Conservation (phyloP, 352 stramenopile genomes). For the Pythium phragmitis region DNA sequence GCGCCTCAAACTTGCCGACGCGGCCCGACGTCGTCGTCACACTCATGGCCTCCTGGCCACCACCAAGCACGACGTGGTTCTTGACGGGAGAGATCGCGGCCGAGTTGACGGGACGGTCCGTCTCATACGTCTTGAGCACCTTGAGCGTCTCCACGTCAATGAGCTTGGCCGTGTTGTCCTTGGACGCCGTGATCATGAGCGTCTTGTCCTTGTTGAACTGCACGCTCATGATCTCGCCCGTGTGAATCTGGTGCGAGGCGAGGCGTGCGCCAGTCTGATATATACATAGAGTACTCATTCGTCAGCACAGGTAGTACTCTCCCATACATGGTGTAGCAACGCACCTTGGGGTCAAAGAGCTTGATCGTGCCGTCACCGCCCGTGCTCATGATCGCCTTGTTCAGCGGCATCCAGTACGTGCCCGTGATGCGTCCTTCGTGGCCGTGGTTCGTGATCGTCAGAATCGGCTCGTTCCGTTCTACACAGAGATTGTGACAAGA, state of each 20-base stretch:
- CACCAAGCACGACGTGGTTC: conserved; percentile 95
- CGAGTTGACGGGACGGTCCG: conserved; percentile 98
- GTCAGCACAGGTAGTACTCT: background rate
- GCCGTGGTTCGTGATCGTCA: conserved; percentile 79
- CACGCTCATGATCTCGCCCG: conserved; percentile 96
- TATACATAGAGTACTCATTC: background rate
- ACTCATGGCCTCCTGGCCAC: conserved; percentile 98
- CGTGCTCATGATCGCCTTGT: conserved; percentile 87
- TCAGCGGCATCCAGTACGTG: conserved; percentile 84
- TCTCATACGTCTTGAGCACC: conserved; percentile 98
- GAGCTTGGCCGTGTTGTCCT: conserved; percentile 97
- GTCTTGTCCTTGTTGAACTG: conserved; percentile 96
- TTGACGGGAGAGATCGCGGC: conserved; percentile 97
- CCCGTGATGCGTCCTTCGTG: conserved; percentile 80
- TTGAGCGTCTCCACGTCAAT: conserved; percentile 95
- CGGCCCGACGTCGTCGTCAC: conserved; percentile 96
- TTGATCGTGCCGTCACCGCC: conserved; percentile 80
- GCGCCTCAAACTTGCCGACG: conserved; percentile 93
- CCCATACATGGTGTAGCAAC: background rate
- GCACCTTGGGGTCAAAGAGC: conserved; percentile 63
- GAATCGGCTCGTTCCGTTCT: conserved; percentile 57
- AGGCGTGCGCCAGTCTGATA: conserved; percentile 59
- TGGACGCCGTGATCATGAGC: conserved; percentile 95
- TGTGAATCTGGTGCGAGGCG: conserved; percentile 89
- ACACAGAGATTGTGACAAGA: background rate